Percentiles rank a stretch among this genome's conserved stretches.
Conservation (phyloP, 2,329 filamentous ascomycete species). For the Cercospora sp. region DNA sequence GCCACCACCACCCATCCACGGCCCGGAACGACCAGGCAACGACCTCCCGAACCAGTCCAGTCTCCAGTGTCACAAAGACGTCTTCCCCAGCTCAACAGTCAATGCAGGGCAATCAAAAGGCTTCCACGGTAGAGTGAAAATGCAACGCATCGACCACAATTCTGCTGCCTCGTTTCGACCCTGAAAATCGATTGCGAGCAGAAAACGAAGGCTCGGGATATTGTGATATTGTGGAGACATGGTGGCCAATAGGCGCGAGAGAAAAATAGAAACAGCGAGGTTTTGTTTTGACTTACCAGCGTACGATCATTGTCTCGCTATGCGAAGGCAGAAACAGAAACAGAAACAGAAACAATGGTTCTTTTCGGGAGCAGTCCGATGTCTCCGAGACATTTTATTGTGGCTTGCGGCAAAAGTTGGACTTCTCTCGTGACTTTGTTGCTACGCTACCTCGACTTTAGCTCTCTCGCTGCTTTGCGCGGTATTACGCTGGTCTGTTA, state of each 20-base stretch:
- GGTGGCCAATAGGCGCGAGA: neutral
- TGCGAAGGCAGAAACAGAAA: neutral
- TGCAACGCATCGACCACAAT: neutral
- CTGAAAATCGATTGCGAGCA: neutral
- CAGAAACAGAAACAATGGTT: slow-evolving; percentile 3
- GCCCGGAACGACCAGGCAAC: neutral
- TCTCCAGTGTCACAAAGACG: neutral
- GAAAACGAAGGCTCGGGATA: neutral
- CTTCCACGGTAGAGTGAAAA: neutral
- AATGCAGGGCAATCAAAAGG: neutral
- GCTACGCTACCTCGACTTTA: neutral
- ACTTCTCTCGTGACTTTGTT: neutral
- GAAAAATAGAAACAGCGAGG: neutral
- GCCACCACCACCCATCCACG: neutral
- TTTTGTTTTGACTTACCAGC: neutral
- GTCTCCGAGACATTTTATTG: slow-evolving; percentile 10
- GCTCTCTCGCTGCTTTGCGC: neutral
- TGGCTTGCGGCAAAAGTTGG: neutral
- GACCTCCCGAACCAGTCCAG: neutral
- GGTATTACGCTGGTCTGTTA: neutral
- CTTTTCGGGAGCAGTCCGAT: neutral
- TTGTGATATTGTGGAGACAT: neutral
- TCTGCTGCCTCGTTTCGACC: neutral
- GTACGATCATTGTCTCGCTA: slow-evolving; percentile 2
- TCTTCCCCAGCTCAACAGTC: slow-evolving; percentile 3